Evolutionary conservation across 305 asterid species (phyloP).

Genomic region (Euphrasia arctica): DNA sequence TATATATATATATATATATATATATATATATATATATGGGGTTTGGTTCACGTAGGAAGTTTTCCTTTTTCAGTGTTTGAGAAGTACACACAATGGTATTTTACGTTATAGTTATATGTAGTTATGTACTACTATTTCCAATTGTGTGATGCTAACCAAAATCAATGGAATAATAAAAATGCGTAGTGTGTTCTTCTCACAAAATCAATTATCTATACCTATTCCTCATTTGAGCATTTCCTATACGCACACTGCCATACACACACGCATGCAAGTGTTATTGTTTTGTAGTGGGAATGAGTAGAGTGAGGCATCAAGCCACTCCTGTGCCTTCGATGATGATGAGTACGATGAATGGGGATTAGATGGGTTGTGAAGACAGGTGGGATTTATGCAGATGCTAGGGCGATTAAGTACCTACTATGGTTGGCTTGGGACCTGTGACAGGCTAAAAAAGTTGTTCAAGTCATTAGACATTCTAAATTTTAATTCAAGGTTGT

Average conservation of each 20-base stretch:
- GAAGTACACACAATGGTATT: no score
- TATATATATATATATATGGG: neutral
- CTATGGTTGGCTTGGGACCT: neutral
- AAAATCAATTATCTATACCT: no score
- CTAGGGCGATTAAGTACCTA: neutral
- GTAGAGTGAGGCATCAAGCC: neutral
- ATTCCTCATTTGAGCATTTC: neutral
- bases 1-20: no score
- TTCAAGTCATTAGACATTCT: neutral
- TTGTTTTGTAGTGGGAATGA: neutral
- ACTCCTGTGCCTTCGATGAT: neutral
- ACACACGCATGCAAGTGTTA: neutral
- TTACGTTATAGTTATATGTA: no score
- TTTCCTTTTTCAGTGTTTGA: no score
- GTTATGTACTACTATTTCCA: no score
- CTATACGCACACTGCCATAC: neutral
- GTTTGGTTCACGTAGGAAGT: no score
- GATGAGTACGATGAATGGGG: neutral
- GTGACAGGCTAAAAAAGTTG: neutral
- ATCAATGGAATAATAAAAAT: no score
- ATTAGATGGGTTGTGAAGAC: no score
- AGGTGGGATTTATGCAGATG: neutral
- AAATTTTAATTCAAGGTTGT: neutral
- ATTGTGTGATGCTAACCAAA: no score
- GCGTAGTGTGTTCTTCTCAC: no score